These are phyloP conservation scores for Alternaria burnsii DNA, from an alignment of 2,329 filamentous ascomycete species.

Conservation along the genomic window DNA sequence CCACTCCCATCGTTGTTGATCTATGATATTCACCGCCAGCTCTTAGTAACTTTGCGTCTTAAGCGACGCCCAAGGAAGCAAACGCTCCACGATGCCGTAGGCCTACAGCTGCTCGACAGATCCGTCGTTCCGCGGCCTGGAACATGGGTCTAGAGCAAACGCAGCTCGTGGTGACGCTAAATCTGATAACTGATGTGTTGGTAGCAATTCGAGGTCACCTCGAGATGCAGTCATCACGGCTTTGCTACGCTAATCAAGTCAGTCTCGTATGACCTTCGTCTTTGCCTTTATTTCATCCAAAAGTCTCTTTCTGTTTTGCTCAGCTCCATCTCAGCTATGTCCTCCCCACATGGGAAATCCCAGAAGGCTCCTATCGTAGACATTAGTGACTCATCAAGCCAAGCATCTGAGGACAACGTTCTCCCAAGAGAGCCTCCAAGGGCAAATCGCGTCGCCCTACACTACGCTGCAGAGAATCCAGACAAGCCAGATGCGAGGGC, in stretches of 20 bases:
- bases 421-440: background rate
- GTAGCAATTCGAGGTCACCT: background rate
- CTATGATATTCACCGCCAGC: background rate
- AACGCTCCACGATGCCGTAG: background rate
- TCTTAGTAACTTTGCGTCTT: background rate
- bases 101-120: background rate
- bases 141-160: background rate
- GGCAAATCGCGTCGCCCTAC: background rate
- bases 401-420: background rate
- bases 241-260: background rate
- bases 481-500: background rate
- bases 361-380: background rate
- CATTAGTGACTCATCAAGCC: background rate
- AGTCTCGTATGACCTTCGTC: background rate
- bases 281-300: background rate
- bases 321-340: background rate
- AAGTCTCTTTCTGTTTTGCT: background rate
- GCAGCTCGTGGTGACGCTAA: background rate
- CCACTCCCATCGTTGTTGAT: background rate
- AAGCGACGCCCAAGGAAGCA: background rate
- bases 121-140: background rate
- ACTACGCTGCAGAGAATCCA: background rate
- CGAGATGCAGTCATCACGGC: background rate
- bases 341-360: background rate
- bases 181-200: background rate